Percentiles rank a stretch among this genome's conserved stretches.
Conservation (phyloP, 2,329 filamentous ascomycete species). For the Ophiostoma himal-ulmi region DNA sequence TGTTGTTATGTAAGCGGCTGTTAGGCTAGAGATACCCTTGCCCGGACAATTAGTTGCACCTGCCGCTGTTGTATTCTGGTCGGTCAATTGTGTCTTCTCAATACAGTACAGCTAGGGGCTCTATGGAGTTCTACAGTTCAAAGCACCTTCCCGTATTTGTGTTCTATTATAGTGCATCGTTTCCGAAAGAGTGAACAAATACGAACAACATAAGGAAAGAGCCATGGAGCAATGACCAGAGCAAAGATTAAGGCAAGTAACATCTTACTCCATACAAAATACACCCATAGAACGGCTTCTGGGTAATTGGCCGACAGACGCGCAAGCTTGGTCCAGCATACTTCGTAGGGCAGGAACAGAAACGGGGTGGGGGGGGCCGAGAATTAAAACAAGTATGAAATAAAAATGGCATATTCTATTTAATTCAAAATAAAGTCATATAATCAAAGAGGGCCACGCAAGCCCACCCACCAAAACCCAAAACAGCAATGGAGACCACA, state of each 20-base stretch:
- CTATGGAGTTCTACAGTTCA: neutral
- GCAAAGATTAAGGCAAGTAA: no score
- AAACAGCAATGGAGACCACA: constrained; percentile 4
- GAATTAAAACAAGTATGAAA: neutral
- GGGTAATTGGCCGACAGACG: constrained; percentile 20
- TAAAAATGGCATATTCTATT: neutral
- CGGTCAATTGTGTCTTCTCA: neutral
- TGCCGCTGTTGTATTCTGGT: neutral
- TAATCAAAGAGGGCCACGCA: constrained; percentile 19
- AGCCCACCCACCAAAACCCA: constrained; percentile 15
- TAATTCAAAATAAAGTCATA: neutral
- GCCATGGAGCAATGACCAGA: neutral
- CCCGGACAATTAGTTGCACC: constrained; percentile 6
- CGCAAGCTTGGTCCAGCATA: constrained; percentile 14
- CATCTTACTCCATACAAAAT: no score
- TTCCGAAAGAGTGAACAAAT: neutral
- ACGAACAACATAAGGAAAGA: neutral
- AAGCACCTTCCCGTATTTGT: neutral
- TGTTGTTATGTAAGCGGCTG: neutral
- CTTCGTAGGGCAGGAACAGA: neutral
- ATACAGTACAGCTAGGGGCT: neutral
- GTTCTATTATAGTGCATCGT: neutral
- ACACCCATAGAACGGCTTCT: neutral
- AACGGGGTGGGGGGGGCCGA: constrained; percentile 2
- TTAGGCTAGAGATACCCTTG: neutral